phyloP scores from a whole-genome alignment of 73 alveolate species.

The Breviolum minutum region DNA sequence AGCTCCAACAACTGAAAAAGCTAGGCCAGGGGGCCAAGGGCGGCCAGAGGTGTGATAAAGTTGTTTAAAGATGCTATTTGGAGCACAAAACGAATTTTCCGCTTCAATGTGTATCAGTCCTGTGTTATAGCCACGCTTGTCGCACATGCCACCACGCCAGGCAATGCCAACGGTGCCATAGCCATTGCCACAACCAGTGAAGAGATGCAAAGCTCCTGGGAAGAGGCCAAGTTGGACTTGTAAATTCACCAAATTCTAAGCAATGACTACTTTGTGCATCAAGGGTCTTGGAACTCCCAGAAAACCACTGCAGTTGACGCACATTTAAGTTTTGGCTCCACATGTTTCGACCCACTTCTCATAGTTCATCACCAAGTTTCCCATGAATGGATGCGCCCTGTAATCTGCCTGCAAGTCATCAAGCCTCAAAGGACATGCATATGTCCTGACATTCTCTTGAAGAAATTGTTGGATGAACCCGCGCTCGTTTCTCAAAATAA shows the following conservation, averaged over 20 bases:
- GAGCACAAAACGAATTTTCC: neutral
- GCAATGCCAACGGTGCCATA: constrained; percentile 85
- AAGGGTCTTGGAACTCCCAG: neutral
- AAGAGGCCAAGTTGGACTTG: neutral
- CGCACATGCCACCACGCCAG: constrained; percentile 93
- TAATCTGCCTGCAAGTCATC: constrained; percentile 17
- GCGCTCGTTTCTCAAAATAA: no score
- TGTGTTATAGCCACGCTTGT: constrained; percentile 68
- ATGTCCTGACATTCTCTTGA: neutral
- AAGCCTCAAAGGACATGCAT: neutral
- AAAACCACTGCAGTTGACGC: neutral
- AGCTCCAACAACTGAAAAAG: no score
- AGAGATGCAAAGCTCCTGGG: constrained; percentile 52
- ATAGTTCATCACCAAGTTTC: neutral
- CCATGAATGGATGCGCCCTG: constrained; percentile 53
- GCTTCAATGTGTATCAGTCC: neutral
- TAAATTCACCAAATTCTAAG: neutral
- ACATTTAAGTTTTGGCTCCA: neutral
- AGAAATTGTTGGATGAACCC: no score
- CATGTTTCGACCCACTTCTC: neutral
- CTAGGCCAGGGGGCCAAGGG: no score
- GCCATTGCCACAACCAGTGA: constrained; percentile 89
- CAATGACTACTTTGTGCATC: no score
- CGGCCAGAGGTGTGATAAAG: no score
- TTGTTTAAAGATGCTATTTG: no score